Conservation (phyloP, 495 filamentous ascomycete species). For the Trichoderma reesei region DNA sequence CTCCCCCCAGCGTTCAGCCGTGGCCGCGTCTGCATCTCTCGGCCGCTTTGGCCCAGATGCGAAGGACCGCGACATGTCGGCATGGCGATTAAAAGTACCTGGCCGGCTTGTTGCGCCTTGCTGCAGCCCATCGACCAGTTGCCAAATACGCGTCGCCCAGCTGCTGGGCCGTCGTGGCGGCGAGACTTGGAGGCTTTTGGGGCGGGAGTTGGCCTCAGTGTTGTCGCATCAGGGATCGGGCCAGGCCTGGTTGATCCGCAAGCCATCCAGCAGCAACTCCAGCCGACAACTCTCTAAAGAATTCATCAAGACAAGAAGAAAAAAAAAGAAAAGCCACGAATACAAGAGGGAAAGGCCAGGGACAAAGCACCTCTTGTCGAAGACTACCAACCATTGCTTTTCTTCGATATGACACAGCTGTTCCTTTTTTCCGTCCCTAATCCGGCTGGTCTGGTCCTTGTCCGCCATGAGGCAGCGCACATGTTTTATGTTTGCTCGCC, state of each 20-base stretch:
- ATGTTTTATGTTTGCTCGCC: not conserved
- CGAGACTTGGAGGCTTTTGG: not conserved
- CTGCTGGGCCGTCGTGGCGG: not conserved
- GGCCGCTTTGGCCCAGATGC: not conserved
- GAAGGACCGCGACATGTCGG: not conserved
- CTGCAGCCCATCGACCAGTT: not conserved
- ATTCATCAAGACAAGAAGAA: not conserved
- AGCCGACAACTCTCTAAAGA: not conserved
- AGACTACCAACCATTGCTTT: not conserved
- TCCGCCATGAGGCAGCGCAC: not conserved
- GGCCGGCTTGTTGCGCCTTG: not conserved
- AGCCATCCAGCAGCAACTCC: not conserved
- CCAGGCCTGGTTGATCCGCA: not conserved
- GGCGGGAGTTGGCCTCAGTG: not conserved
- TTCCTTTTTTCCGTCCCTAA: not conserved
- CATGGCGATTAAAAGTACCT: not conserved
- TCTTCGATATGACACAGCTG: not conserved
- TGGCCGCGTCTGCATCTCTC: constrained; percentile 1
- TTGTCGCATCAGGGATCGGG: not conserved
- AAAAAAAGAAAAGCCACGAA: not conserved
- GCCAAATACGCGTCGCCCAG: constrained; percentile 2
- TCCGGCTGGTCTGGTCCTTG: not conserved
- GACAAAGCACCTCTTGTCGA: not conserved
- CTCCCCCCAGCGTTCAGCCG: not conserved
- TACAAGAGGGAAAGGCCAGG: not conserved